Evolutionary conservation across 768 basidiomycete species (phyloP).

Genomic region (Trametes villosa): DNA sequence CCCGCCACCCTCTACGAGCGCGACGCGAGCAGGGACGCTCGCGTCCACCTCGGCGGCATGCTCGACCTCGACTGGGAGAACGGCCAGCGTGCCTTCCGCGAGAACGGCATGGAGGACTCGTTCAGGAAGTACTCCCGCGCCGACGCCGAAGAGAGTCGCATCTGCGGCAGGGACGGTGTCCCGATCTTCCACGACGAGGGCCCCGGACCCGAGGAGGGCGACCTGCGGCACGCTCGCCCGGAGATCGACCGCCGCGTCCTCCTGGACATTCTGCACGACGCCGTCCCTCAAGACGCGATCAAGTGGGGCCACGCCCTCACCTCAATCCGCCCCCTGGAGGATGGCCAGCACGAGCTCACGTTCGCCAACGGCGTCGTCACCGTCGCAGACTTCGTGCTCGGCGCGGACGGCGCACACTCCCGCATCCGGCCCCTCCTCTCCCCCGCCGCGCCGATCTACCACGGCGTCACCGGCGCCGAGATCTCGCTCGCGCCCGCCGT

Average conservation of each 20-base stretch:
- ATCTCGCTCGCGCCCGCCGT: constrained; percentile 30
- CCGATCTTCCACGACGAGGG: neutral
- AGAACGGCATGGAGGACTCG: constrained; percentile 11
- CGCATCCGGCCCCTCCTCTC: constrained; percentile 40
- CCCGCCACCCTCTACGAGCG: constrained; percentile 12
- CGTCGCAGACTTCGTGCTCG: constrained; percentile 34
- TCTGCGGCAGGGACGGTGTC: neutral
- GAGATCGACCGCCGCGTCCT: constrained; percentile 14
- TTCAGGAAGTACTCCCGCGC: neutral
- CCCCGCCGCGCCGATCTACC: constrained; percentile 37
- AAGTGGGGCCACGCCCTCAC: constrained; percentile 47
- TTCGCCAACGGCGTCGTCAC: neutral
- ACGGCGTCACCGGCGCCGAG: constrained; percentile 32
- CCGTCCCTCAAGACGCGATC: constrained; percentile 37
- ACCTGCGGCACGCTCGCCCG: neutral
- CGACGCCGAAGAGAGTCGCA: constrained; percentile 3
- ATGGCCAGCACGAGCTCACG: constrained; percentile 28
- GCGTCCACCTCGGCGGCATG: constrained; percentile 8
- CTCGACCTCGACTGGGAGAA: constrained; percentile 12
- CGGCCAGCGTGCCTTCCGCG: constrained; percentile 14
- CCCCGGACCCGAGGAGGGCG: neutral
- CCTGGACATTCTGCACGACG: constrained; percentile 2
- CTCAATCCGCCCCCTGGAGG: constrained; percentile 30
- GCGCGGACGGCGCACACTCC: constrained; percentile 48
- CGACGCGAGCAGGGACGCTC: neutral